Conservation (phyloP, 352 stramenopile species). For the Globisporangium cylindrosporum region DNA sequence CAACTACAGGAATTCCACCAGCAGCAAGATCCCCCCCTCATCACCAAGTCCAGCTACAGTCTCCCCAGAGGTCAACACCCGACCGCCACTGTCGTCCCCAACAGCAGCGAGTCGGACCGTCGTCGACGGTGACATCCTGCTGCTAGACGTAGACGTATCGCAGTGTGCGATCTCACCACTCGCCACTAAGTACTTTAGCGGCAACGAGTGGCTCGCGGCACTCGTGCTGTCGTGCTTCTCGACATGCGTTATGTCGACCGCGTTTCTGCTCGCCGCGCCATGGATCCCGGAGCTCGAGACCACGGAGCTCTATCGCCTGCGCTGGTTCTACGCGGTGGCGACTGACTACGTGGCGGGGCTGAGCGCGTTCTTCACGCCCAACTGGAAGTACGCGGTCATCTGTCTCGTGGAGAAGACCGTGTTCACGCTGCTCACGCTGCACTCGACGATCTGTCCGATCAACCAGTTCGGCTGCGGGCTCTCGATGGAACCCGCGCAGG, state of each 20-base stretch:
- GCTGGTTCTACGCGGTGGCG: slow-evolving; percentile 54
- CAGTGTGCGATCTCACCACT: slow-evolving; percentile 34
- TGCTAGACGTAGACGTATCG: slow-evolving; percentile 22
- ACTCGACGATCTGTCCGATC: slow-evolving; percentile 63
- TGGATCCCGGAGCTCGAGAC: slow-evolving; percentile 42
- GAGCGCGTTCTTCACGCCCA: slow-evolving; percentile 54
- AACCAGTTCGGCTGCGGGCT: slow-evolving; percentile 68
- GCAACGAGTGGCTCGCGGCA: slow-evolving; percentile 51
- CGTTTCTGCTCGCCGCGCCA: slow-evolving; percentile 40
- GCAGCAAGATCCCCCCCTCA: not conserved
- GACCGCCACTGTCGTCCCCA: too few relatives aligned
- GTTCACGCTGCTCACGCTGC: slow-evolving; percentile 65
- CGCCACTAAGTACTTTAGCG: slow-evolving; percentile 33
- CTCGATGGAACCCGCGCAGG: slow-evolving; percentile 41
- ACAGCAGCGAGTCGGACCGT: slow-evolving; percentile 8
- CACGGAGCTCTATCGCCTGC: slow-evolving; percentile 53
- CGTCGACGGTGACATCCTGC: slow-evolving; percentile 16
- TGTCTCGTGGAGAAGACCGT: slow-evolving; percentile 65
- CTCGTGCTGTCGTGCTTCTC: slow-evolving; percentile 32
- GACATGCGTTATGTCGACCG: slow-evolving; percentile 29
- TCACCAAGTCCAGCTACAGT: slow-evolving; percentile 15
- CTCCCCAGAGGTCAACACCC: slow-evolving; percentile 4
- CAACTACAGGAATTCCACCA: slow-evolving; percentile 12
- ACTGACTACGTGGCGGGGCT: slow-evolving; percentile 60
- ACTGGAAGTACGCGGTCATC: slow-evolving; percentile 66